Conservation (phyloP, 2,329 filamentous ascomycete genomes). For the Neofusicoccum umdonicola region DNA sequence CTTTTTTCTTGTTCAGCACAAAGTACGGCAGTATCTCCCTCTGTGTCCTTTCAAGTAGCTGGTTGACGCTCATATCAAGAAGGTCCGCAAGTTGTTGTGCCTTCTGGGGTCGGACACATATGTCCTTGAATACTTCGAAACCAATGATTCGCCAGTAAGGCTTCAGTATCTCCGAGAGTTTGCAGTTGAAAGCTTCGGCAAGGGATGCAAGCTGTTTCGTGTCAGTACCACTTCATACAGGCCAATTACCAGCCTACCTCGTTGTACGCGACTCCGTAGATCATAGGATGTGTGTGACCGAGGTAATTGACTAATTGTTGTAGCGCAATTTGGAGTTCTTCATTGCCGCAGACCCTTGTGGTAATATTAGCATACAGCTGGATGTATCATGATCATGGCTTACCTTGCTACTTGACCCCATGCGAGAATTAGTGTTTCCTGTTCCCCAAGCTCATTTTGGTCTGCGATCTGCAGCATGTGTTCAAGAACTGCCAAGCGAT, state of each 20-base stretch:
- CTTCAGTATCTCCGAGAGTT: slow-evolving; percentile 68
- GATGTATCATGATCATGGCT: slow-evolving; percentile 24
- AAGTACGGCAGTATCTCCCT: slow-evolving; percentile 81
- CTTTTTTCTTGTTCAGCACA: slow-evolving; percentile 72
- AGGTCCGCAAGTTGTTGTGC: slow-evolving; percentile 77
- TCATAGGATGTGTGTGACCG: slow-evolving; percentile 74
- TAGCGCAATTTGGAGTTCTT: slow-evolving; percentile 83
- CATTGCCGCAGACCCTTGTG: slow-evolving; percentile 59
- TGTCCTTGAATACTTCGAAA: slow-evolving; percentile 76
- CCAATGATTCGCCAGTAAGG: slow-evolving; percentile 89
- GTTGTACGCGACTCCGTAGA: slow-evolving; percentile 78
- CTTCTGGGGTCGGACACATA: slow-evolving; percentile 77
- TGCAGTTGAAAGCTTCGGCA: slow-evolving; percentile 62
- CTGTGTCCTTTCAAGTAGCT: slow-evolving; percentile 74
- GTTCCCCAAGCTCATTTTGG: slow-evolving; percentile 63
- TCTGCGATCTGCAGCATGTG: slow-evolving; percentile 72
- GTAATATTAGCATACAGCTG: slow-evolving; percentile 45
- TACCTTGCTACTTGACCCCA: slow-evolving; percentile 80
- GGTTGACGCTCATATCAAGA: slow-evolving; percentile 69
- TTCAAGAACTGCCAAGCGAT: slow-evolving; percentile 68
- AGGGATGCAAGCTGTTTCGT: slow-evolving; percentile 62
- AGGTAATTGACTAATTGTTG: slow-evolving; percentile 83
- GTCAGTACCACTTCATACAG: neutral
- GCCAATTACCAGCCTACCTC: slow-evolving; percentile 52
- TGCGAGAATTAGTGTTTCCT: slow-evolving; percentile 81